These are phyloP conservation scores for Arabidopsis hybrid DNA, from an alignment of 441 rosid species.

Conservation along the genomic window DNA sequence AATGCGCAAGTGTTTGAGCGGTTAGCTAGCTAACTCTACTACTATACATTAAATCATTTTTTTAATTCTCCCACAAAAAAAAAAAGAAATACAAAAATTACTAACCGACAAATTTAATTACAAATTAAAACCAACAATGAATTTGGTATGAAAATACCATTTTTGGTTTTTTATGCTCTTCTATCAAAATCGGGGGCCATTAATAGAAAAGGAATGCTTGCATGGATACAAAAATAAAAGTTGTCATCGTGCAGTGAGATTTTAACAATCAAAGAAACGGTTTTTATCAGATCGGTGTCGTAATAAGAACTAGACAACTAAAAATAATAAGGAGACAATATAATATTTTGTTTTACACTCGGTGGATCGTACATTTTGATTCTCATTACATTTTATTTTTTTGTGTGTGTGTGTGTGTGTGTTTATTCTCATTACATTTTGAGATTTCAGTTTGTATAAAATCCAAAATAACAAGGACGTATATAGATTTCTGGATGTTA, in stretches of 20 bases:
- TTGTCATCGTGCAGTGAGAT: background rate
- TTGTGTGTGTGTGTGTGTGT: too few relatives aligned
- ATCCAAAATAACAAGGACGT: background rate
- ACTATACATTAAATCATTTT: background rate
- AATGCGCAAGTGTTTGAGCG: conserved; percentile 17
- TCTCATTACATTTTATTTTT: too few relatives aligned
- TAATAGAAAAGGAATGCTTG: background rate
- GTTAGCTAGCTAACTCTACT: conserved; percentile 17
- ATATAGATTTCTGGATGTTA: conserved; percentile 2
- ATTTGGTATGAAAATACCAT: conserved; percentile 4
- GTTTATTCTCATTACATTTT: too few relatives aligned
- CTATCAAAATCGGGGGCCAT: conserved; percentile 25
- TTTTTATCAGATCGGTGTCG: background rate
- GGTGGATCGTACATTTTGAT: background rate
- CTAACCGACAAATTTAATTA: conserved; percentile 40
- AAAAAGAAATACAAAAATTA: conserved; percentile 4
- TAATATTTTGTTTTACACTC: background rate
- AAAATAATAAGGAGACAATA: background rate
- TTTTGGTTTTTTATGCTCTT: conserved; percentile 6
- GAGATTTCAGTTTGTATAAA: background rate
- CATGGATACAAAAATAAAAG: background rate
- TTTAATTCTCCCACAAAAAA: background rate
- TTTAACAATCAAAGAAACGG: background rate
- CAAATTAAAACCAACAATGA: background rate
- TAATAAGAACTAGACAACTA: background rate